Percentiles rank a stretch among this genome's conserved stretches.
Evolutionary conservation across 2,329 filamentous ascomycete species (phyloP).

Genomic region (Pseudofabraea citricarpa): DNA sequence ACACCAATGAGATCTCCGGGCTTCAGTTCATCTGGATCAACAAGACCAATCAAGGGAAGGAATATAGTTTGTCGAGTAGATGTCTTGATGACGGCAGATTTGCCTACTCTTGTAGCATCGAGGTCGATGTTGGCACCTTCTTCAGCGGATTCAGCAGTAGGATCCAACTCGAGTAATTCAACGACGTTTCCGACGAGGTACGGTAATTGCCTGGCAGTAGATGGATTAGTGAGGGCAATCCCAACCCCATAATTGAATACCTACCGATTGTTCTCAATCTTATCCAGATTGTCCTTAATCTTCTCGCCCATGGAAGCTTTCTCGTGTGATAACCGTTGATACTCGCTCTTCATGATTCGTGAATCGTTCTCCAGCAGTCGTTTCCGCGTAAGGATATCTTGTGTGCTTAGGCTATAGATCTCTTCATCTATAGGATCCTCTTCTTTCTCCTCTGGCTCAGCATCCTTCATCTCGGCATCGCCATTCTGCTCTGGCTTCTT

Average conservation of each 20-base stretch:
- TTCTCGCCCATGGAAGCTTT: conserved; percentile 96
- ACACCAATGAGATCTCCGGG: conserved; percentile 96
- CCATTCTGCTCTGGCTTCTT: conserved; percentile 53
- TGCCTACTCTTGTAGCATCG: conserved; percentile 92
- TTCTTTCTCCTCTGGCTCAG: conserved; percentile 61
- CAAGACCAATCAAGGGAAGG: conserved; percentile 90
- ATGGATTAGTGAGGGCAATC: conserved; percentile 7
- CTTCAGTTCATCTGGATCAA: conserved; percentile 92
- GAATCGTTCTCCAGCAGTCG: conserved; percentile 95
- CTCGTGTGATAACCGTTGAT: conserved; percentile 88
- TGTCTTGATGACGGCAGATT: conserved; percentile 98
- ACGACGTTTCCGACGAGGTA: conserved; percentile 99
- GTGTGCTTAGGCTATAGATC: conserved; percentile 86
- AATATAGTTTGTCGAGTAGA: conserved; percentile 98
- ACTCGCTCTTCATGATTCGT: conserved; percentile 98
- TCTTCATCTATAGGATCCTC: conserved; percentile 88
- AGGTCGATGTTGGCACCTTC: conserved; percentile 98
- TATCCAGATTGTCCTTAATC: conserved; percentile 98
- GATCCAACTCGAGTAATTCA: conserved; percentile 92
- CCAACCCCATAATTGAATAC: conserved; percentile 19
- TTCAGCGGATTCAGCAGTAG: conserved; percentile 90
- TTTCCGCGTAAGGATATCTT: conserved; percentile 88
- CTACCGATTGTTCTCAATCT: conserved; percentile 98
- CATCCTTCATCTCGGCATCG: conserved; percentile 91
- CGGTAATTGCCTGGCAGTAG: conserved; percentile 72